Percentiles rank a stretch among this genome's conserved stretches.
Evolutionary conservation across 305 asterid genomes (phyloP).

Genomic region (Fraxinus platypoda): DNA sequence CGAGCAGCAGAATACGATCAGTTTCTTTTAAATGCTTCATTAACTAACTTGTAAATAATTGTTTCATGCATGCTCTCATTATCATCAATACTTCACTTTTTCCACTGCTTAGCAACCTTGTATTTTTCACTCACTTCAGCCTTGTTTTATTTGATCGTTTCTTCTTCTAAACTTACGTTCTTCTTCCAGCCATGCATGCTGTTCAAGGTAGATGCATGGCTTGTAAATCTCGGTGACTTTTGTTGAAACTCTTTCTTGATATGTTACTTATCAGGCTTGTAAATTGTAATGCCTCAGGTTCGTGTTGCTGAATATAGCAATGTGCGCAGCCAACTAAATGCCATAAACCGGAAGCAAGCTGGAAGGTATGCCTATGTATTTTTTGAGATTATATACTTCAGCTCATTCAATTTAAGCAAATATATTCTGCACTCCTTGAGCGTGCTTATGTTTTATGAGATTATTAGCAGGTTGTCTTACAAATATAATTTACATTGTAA

Average conservation of each 20-base stretch:
- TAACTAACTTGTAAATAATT: neutral
- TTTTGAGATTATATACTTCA: neutral
- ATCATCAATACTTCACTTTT: neutral
- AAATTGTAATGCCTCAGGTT: conserved; percentile 55
- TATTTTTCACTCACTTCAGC: neutral
- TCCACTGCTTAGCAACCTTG: neutral
- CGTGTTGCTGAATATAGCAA: conserved; percentile 87
- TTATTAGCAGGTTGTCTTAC: neutral
- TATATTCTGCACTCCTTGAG: neutral
- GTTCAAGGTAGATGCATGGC: neutral
- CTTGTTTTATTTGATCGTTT: neutral
- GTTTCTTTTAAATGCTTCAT: neutral
- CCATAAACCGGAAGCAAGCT: conserved; percentile 83
- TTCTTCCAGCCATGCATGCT: neutral
- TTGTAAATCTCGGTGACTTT: neutral
- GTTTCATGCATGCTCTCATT: neutral
- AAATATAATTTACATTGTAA: neutral
- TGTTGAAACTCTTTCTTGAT: conserved; percentile 7
- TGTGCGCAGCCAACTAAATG: conserved; percentile 94
- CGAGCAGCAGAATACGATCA: neutral
- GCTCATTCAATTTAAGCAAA: neutral
- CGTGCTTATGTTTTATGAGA: conserved; percentile 1
- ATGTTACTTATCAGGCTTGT: conserved; percentile 20
- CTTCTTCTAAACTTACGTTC: neutral
- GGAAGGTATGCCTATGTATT: conserved; percentile 62